Evolutionary conservation across 306 rosid species (phyloP), one percentile per base, ranked within the genome.

Genomic region (Inga oerstediana): DNA sequence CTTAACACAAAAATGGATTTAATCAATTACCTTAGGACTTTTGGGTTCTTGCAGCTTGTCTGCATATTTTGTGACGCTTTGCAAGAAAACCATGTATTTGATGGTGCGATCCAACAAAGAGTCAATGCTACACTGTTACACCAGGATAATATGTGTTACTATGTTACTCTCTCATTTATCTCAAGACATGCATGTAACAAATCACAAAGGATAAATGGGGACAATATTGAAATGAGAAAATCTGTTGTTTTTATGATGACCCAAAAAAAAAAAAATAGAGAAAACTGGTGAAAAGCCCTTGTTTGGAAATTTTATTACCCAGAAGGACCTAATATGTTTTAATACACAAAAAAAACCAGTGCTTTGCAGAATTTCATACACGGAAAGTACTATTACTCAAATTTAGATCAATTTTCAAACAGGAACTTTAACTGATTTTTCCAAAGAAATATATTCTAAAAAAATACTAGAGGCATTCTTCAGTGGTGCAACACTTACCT

Each of bases 51-150:
- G 85, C 65, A 96, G 90, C 81, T 84, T 94, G 86, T 92, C 94
- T 17, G 91, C 92, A 66, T 96, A 86, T 82, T 94, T 89, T 6
- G 85, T 49, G 39, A 91, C 84, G 2, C 92, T 80, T 83, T 89
- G 91, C 81, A 93, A 86, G 94, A 94, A 96, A 76, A 69, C 44
- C 98, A 96, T 92, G 94, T 96, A 92, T 82, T 89, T 88, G 92
- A 92, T 91, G 37, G 97, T 92, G 20, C 92, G 92, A 79, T 91
- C 94, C 85, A 96, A 88, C 89, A 96, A 85, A 32, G 89, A 88
- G 88, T 94, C 98, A 20, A 96, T 96, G 93, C 97, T 96, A 89
- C 94, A 94, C 99, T 94, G 98, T 88, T 77, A 27, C 87, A 90
- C 85, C 74, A 88, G 45, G 76, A 73, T 74, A 79, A 82, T 14